Conservation (phyloP, 1,139 yeast genomes). For the Williopsis jadinii region DNA sequence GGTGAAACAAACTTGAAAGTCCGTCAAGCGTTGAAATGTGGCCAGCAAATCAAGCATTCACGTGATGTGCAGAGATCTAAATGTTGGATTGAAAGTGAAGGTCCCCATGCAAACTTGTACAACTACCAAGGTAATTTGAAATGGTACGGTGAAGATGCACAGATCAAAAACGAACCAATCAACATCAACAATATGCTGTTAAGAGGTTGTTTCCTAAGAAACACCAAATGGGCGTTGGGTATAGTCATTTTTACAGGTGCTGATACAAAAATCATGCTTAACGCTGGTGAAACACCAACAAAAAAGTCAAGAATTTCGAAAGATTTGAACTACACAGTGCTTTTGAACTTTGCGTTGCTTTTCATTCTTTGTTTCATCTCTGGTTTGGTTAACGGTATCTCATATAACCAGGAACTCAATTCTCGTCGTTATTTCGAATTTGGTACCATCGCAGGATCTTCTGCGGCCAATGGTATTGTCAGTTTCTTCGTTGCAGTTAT, state of each 20-base stretch:
- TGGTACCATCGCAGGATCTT: slow-evolving; percentile 45
- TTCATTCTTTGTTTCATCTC: slow-evolving; percentile 77
- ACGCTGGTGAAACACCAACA: slow-evolving; percentile 90
- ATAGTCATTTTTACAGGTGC: slow-evolving; percentile 85
- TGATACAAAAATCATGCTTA: slow-evolving; percentile 89
- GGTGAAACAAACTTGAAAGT: slow-evolving; percentile 93
- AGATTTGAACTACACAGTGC: slow-evolving; percentile 75
- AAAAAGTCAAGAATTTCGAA: slow-evolving; percentile 77
- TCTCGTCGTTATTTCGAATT: slow-evolving; percentile 71
- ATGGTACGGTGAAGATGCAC: slow-evolving; percentile 36
- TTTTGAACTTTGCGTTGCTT: slow-evolving; percentile 68
- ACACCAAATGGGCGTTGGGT: slow-evolving; percentile 92
- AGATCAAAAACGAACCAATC: slow-evolving; percentile 56
- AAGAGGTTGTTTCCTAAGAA: slow-evolving; percentile 85
- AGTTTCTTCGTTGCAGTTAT: slow-evolving; percentile 87
- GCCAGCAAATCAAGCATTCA: slow-evolving; percentile 56
- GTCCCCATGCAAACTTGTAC: slow-evolving; percentile 71
- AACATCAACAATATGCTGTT: slow-evolving; percentile 72
- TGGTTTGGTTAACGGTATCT: slow-evolving; percentile 77
- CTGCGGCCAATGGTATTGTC: slow-evolving; percentile 76
- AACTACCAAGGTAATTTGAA: slow-evolving; percentile 63
- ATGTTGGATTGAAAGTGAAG: slow-evolving; percentile 86
- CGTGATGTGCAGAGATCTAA: slow-evolving; percentile 66
- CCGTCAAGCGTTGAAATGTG: slow-evolving; percentile 67
- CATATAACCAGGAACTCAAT: slow-evolving; percentile 42